phyloP scores from a whole-genome alignment of 306 rosid species.

The Cicer cuneatum region DNA sequence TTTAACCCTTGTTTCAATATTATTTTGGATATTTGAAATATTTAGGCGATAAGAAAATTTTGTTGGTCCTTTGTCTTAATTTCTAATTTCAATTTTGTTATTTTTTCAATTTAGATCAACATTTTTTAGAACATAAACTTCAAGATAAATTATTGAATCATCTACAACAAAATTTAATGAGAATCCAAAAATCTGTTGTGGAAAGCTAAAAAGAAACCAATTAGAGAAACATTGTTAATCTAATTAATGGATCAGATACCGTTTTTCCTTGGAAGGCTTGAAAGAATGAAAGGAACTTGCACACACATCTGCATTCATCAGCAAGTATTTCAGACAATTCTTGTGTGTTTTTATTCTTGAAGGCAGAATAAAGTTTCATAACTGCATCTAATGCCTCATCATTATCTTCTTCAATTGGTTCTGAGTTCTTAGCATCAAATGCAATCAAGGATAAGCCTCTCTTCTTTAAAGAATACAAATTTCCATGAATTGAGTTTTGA shows the following conservation, averaged over 20 bases:
- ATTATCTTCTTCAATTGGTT: slow-evolving; percentile 49
- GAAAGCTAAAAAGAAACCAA: too few species aligned
- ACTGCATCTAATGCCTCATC: slow-evolving; percentile 52
- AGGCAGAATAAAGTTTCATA: slow-evolving; percentile 53
- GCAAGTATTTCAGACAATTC: slow-evolving; percentile 55
- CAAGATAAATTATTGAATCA: neutral
- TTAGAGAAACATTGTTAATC: too few species aligned
- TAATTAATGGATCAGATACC: slow-evolving; percentile 44
- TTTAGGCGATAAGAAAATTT: neutral
- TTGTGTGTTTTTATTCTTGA: slow-evolving; percentile 51
- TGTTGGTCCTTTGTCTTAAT: neutral
- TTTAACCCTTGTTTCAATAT: slow-evolving; percentile 17
- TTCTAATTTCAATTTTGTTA: neutral
- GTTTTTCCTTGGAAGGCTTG: slow-evolving; percentile 55
- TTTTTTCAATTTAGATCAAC: neutral
- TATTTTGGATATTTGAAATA: neutral
- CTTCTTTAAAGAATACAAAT: slow-evolving; percentile 39
- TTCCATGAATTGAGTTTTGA: slow-evolving; percentile 31
- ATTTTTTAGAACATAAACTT: neutral
- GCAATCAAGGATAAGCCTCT: slow-evolving; percentile 42
- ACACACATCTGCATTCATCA: slow-evolving; percentile 53
- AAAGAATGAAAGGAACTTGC: slow-evolving; percentile 57
- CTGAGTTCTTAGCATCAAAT: slow-evolving; percentile 52
- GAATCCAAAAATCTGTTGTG: too few species aligned
- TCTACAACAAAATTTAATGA: neutral